Conservation (phyloP, 129 eudicot species). For the Glebionis coronaria region DNA sequence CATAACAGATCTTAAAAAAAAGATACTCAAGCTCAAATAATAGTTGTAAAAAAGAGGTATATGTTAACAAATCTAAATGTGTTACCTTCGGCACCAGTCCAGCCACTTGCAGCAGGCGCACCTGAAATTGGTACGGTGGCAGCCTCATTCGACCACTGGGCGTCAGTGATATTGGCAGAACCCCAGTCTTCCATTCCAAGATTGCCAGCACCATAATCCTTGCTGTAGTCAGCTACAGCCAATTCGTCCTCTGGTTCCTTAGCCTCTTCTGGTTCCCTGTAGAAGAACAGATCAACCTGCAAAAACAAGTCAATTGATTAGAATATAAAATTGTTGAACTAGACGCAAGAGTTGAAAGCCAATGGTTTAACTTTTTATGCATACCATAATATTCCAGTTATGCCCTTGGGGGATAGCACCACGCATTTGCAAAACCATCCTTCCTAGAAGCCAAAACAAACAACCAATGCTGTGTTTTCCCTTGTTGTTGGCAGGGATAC, state of each 20-base stretch:
- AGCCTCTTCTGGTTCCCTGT: slow-evolving; percentile 68
- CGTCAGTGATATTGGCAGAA: slow-evolving; percentile 36
- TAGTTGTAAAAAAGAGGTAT: neutral
- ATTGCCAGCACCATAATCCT: slow-evolving; percentile 32
- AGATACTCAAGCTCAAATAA: neutral
- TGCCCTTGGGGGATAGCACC: slow-evolving; percentile 63
- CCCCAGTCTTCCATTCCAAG: slow-evolving; percentile 56
- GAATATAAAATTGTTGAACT: neutral
- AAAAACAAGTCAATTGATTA: slow-evolving; percentile 9
- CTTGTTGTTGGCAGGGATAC: slow-evolving; percentile 83
- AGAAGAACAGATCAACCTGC: slow-evolving; percentile 80
- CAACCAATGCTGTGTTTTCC: slow-evolving; percentile 86
- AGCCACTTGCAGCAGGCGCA: slow-evolving; percentile 40
- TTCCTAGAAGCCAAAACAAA: slow-evolving; percentile 70
- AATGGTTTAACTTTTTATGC: neutral
- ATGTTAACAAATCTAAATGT: neutral
- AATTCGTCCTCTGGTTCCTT: slow-evolving; percentile 64
- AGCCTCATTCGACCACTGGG: slow-evolving; percentile 39
- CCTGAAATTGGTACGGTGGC: slow-evolving; percentile 37
- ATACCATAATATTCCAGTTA: slow-evolving; percentile 81
- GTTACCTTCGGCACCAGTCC: slow-evolving; percentile 58
- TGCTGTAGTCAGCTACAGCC: slow-evolving; percentile 50
- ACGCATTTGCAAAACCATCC: slow-evolving; percentile 84
- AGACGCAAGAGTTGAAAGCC: neutral
- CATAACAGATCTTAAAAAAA: neutral